A percentile compares a stretch with the other conserved stretches of the same genome.
Evolutionary conservation across 225 moss, liverwort and hornwort genomes (phyloP).

Genomic region (Straminergon stramineum): DNA sequence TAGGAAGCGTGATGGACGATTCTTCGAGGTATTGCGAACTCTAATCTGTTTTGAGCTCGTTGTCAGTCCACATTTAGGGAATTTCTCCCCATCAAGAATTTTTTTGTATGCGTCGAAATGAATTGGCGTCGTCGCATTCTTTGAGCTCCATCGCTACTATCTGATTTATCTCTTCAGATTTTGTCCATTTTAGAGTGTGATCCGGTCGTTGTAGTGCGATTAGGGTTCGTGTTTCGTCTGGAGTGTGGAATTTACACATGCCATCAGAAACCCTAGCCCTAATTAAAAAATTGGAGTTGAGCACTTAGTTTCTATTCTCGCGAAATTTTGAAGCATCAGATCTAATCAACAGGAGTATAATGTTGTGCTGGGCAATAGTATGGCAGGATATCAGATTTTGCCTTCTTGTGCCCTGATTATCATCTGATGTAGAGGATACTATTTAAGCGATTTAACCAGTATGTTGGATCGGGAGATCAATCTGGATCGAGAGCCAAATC

Average conservation of each 20-base stretch:
- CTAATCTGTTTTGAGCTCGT: neutral
- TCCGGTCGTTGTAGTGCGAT: neutral
- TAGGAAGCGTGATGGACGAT: constrained; percentile 93
- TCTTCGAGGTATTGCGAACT: constrained; percentile 47
- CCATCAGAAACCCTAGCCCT: neutral
- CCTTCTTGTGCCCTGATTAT: neutral
- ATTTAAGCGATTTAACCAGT: too few relatives aligned
- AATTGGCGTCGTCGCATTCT: neutral
- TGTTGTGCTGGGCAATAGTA: neutral
- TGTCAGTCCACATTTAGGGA: neutral
- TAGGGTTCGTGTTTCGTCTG: neutral
- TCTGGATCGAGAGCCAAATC: neutral
- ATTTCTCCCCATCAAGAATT: neutral
- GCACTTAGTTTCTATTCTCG: neutral
- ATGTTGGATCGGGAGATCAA: neutral
- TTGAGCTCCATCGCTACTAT: neutral
- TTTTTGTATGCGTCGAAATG: neutral
- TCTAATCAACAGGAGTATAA: neutral
- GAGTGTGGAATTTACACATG: neutral
- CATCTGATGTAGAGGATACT: neutral
- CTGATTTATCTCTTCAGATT: neutral
- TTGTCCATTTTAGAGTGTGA: too few relatives aligned
- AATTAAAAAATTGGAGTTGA: neutral
- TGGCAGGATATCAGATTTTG: neutral
- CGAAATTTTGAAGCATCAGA: neutral